Percentiles rank a stretch among this genome's conserved stretches.
Conservation (phyloP, 2,329 filamentous ascomycete genomes). For the Penicillium sp. region DNA sequence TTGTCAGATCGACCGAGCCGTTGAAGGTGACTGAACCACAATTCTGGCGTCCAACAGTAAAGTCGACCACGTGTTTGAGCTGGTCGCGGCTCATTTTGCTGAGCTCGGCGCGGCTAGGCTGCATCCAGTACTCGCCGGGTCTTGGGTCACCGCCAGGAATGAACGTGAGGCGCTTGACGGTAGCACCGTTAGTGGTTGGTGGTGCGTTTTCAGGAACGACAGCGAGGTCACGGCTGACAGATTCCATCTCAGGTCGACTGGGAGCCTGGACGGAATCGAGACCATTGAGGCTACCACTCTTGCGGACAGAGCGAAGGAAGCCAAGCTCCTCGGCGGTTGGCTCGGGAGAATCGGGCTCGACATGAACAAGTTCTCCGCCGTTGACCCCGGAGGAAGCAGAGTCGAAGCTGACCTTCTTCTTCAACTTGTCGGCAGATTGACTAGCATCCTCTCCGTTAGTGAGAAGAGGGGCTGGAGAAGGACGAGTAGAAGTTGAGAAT, state of each 20-base stretch:
- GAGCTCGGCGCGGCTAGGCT: constrained; percentile 71
- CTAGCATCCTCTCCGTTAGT: constrained; percentile 45
- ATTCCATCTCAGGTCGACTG: constrained; percentile 63
- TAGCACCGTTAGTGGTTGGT: constrained; percentile 38
- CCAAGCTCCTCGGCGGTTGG: constrained; percentile 60
- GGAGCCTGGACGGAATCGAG: constrained; percentile 27
- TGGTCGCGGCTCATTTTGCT: constrained; percentile 76
- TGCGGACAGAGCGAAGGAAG: constrained; percentile 57
- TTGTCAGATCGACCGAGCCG: constrained; percentile 76
- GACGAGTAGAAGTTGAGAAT: constrained; percentile 47
- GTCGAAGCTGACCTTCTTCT: constrained; percentile 92
- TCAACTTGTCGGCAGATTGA: constrained; percentile 40
- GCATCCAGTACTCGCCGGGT: constrained; percentile 83
- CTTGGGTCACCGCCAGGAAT: constrained; percentile 49
- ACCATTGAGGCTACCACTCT: constrained; percentile 48
- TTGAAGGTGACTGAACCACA: constrained; percentile 82
- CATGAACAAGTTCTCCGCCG: constrained; percentile 54
- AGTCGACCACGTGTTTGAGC: constrained; percentile 69
- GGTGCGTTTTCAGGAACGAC: constrained; percentile 66
- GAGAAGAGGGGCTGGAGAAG: constrained; percentile 23
- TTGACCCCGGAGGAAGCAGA: constrained; percentile 52
- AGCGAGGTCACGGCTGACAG: constrained; percentile 70
- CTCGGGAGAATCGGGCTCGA: constrained; percentile 51
- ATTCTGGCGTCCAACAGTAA: constrained; percentile 78
- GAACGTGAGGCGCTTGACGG: constrained; percentile 30